Evolutionary conservation across 257 asterid species (phyloP), one percentile per base, ranked within the genome.

Genomic region (Solanum paucissectum): DNA sequence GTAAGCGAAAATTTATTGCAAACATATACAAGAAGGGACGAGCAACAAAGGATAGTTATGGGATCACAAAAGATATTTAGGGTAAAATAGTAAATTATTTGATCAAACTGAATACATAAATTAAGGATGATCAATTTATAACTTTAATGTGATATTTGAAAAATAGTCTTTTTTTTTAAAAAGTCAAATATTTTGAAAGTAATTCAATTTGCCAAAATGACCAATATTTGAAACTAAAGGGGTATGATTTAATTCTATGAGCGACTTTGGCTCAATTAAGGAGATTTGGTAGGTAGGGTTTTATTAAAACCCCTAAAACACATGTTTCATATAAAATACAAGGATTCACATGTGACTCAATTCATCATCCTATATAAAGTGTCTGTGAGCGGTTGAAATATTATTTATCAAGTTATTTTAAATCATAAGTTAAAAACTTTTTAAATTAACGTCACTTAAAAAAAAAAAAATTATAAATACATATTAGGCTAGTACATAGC

Each of bases 231-330:
- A 33, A 23, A 33, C 81, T 37, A 34, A 33, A 9, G 81, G 81
- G 81, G 32, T 34, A 34, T 5, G 32, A 21, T 21, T 74, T 21
- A 21, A 49, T 49, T 49, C 83, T 81, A 75, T 74, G 36, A 36
- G 3, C 9, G 20, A 74, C 27, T 74, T 74, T 68, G 32, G 49
- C 10, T 2, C 29, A 44, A 74, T 36, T 74, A 23, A 75, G 83
- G 83, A 37, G 83, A 75, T 75, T 87, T 87, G 71, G 42, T 88
- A 72, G 87, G 91, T 87, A 85, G 88, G 83, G 84, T 86, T 86
- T 73, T 66, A 13, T 66, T 16, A 66, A 49, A 84, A 32, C 55
- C 8, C 6, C 62, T 29, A 37, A 60, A 68, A 60, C 88, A 76
- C 58, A 83, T 83, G 89, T 75, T 37, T 75, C 55, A 23, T 75